Percentiles rank a stretch among this genome's conserved stretches.
Conservation (phyloP, 148 eudicot genomes). For the Gaultheria prostrata region DNA sequence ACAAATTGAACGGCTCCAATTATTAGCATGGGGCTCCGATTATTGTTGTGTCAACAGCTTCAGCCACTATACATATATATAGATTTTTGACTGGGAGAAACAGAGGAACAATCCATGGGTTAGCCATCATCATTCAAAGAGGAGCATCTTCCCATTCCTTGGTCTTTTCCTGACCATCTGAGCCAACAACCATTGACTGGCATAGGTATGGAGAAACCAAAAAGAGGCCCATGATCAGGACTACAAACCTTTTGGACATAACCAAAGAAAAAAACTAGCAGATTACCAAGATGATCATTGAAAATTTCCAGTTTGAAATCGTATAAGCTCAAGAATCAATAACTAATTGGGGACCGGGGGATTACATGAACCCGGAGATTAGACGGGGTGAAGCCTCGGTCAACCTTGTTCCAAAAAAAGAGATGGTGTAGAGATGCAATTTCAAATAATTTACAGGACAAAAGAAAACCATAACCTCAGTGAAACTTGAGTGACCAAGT, state of each 20-base stretch:
- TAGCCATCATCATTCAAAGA: too few species aligned
- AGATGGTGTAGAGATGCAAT: not conserved
- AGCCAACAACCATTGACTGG: not conserved
- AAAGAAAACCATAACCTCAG: not conserved
- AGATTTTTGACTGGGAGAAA: too few species aligned
- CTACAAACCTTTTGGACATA: not conserved
- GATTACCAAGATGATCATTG: not conserved
- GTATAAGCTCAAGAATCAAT: not conserved
- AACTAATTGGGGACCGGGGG: not conserved
- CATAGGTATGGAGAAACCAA: not conserved
- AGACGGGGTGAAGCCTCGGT: not conserved
- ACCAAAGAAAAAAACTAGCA: too few species aligned
- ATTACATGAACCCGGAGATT: not conserved
- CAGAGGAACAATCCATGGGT: too few species aligned
- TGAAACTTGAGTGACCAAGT: not conserved
- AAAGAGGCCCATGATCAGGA: not conserved
- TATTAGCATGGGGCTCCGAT: too few species aligned
- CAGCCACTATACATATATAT: too few species aligned
- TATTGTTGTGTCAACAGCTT: too few species aligned
- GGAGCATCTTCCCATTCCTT: not conserved
- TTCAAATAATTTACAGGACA: not conserved
- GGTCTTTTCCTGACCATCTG: not conserved
- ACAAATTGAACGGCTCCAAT: too few species aligned
- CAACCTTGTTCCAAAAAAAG: not conserved
- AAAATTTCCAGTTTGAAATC: not conserved